Evolutionary conservation across 176 grass and related monocot species (phyloP).

Genomic region (Pontederia paniculata): DNA sequence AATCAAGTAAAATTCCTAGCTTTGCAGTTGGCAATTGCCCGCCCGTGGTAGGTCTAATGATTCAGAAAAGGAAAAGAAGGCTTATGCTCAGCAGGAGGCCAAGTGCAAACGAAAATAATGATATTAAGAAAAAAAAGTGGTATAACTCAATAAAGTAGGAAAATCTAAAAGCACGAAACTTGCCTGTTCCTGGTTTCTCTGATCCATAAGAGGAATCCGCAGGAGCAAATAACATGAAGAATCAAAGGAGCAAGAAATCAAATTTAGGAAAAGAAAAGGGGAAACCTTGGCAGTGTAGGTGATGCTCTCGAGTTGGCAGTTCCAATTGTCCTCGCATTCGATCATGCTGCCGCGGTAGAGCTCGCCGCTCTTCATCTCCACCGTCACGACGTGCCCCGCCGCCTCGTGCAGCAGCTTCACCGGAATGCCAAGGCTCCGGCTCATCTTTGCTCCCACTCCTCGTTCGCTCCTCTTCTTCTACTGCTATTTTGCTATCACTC

Average conservation of each 20-base stretch:
- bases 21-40: too few species aligned
- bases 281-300: slow-evolving; percentile 52
- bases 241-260: background rate
- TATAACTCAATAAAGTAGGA: too few species aligned
- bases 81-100: too few species aligned
- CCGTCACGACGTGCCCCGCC: slow-evolving; percentile 82
- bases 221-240: too few species aligned
- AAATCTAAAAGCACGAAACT: too few species aligned
- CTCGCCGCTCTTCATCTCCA: slow-evolving; percentile 79
- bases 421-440: slow-evolving; percentile 81
- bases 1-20: background rate
- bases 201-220: too few species aligned
- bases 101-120: too few species aligned
- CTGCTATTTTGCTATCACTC: background rate
- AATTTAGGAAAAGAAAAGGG: background rate
- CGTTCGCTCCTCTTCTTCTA: background rate
- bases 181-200: too few species aligned
- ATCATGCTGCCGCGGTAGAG: slow-evolving; percentile 49
- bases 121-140: too few species aligned
- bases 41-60: too few species aligned
- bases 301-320: slow-evolving; percentile 65
- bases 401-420: slow-evolving; percentile 93
- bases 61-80: too few species aligned
- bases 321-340: slow-evolving; percentile 89
- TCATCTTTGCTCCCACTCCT: slow-evolving; percentile 31